phyloP scores from a whole-genome alignment of 495 filamentous ascomycete genomes.

The Jackrogersella minutella region DNA sequence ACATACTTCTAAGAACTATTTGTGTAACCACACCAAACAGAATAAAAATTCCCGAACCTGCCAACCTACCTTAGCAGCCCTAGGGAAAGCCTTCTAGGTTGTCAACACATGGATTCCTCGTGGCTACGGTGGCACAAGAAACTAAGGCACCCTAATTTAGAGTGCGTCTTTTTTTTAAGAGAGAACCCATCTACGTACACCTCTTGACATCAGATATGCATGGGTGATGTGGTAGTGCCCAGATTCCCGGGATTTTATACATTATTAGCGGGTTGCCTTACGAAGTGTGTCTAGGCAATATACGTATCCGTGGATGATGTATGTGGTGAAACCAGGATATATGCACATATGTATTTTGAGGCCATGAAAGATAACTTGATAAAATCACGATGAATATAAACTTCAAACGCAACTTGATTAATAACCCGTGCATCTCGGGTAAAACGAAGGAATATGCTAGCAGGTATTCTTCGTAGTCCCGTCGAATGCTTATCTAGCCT shows the following conservation, averaged over 20 bases:
- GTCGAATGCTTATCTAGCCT: conserved; percentile 1
- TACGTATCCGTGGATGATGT: too few species aligned
- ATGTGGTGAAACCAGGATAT: background rate
- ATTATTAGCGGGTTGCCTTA: background rate
- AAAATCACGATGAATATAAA: background rate
- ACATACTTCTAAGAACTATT: background rate
- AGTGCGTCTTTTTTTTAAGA: conserved; percentile 28
- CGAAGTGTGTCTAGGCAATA: background rate
- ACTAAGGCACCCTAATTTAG: conserved; percentile 39
- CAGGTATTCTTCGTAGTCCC: conserved; percentile 9
- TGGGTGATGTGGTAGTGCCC: conserved; percentile 18
- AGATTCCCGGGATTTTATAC: conserved; percentile 21
- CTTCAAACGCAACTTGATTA: conserved; percentile 33
- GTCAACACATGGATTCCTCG: conserved; percentile 39
- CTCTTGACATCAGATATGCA: conserved; percentile 11
- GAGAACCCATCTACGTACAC: conserved; percentile 3
- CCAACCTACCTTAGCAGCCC: conserved; percentile 19
- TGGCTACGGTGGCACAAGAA: conserved; percentile 33
- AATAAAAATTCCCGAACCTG: conserved; percentile 26
- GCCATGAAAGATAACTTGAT: background rate
- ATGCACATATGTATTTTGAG: too few species aligned
- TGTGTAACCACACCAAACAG: conserved; percentile 39
- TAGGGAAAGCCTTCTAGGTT: conserved; percentile 19
- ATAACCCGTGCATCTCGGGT: conserved; percentile 32
- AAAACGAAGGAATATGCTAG: conserved; percentile 26